Evolutionary conservation across 2,329 filamentous ascomycete genomes (phyloP), one percentile per base, ranked within the genome.

Genomic region (Lasiodiplodia gonubiensis): DNA sequence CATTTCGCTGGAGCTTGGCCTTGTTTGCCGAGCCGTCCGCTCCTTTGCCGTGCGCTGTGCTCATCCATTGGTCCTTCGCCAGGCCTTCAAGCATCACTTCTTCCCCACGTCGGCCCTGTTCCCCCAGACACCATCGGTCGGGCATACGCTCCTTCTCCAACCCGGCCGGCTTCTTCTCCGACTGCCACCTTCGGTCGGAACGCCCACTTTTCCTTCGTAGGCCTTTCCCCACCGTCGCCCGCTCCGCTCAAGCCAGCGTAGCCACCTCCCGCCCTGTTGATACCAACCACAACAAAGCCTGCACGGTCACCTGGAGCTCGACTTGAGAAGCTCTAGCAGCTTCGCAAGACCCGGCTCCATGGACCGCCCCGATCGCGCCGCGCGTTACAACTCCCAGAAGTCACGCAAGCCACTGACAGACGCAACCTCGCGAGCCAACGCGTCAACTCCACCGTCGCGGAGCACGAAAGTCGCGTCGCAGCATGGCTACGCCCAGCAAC

Each of bases 351-450:
- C 27, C n/a, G 59, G 42, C 18, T 48, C 27, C n/a, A 79, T 79
- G 77, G 77, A 78, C 25, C 74, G 63, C 35, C 53, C 72, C 30
- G 64, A 30, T 27, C 42, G 64, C 21, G 30, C 42, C 42, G 25
- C 53, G 46, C 73, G 75, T 70, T 72, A 72, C 7, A 76, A 74
- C 33, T 75, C 76, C 42, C 74, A 74, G 16, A 76, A 74, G 21
- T 75, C 75, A 52, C 74, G 76, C 64, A 73, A 71, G 39, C 69
- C 71, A 33, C 73, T 80, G 16, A 75, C 71, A 33, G 77, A 79
- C 69, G 75, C 71, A 14, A 75, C 75, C 25, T 72, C 72, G 33
- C 74, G 77, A 53, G 75, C 72, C 46, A 79, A 79, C 66, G 71
- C 76, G 64, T 70, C 70, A 59, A 53, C 70, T 14, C 53, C 68